A percentile compares a stretch with the other conserved stretches of the same genome.
phyloP scores from a whole-genome alignment of 768 basidiomycete species.

The Termitomyces sp. region DNA sequence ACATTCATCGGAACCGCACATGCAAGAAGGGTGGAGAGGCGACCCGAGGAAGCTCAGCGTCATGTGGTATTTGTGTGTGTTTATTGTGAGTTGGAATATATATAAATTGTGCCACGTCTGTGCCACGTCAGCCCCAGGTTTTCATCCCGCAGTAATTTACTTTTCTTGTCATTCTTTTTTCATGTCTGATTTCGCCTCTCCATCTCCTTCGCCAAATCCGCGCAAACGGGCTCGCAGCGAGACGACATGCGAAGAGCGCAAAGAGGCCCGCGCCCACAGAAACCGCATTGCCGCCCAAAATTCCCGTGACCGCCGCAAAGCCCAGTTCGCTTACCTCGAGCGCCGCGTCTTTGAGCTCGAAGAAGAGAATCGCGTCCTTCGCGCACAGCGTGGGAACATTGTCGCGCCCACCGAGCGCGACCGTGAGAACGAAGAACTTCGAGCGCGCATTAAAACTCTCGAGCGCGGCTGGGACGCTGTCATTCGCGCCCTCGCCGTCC shows the following conservation, averaged over 20 bases:
- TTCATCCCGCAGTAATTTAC: slow-evolving; percentile 28
- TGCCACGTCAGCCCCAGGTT: slow-evolving; percentile 14
- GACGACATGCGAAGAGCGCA: slow-evolving; percentile 67
- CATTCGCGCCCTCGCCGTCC: slow-evolving; percentile 65
- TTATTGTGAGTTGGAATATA: background rate
- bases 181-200: slow-evolving; percentile 14
- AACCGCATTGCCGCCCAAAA: slow-evolving; percentile 94
- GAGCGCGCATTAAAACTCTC: slow-evolving; percentile 70
- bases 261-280: slow-evolving; percentile 83
- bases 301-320: slow-evolving; percentile 86
- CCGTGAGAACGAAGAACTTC: slow-evolving; percentile 68
- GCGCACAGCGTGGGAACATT: slow-evolving; percentile 39
- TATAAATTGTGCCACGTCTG: slow-evolving; percentile 1
- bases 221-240: slow-evolving; percentile 73
- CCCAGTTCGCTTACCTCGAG: slow-evolving; percentile 69
- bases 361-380: slow-evolving; percentile 76
- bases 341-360: slow-evolving; percentile 66
- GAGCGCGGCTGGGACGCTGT: slow-evolving; percentile 82
- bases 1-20: no score
- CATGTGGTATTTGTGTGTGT: background rate
- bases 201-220: slow-evolving; percentile 36
- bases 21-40: no score
- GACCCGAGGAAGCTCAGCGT: no score
- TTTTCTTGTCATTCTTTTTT: no score
- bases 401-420: slow-evolving; percentile 39